Evolutionary conservation across 225 moss, liverwort and hornwort species (phyloP).

Genomic region (Ulota crispa): DNA sequence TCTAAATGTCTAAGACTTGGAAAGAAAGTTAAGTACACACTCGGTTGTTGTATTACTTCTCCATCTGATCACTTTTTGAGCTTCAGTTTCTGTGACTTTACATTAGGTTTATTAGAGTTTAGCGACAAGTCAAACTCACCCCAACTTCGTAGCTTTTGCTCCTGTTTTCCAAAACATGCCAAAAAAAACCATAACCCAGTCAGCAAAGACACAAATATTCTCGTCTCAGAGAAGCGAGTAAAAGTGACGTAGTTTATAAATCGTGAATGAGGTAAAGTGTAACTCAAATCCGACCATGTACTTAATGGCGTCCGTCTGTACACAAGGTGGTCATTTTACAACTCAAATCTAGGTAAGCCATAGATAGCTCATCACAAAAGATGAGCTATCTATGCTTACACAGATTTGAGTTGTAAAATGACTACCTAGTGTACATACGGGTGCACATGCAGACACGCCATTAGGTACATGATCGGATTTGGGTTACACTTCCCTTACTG

Average conservation of each 20-base stretch:
- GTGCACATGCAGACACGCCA: too few species aligned
- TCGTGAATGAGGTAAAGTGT: background rate
- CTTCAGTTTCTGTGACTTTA: background rate
- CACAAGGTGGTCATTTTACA: too few species aligned
- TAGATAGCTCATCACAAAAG: too few species aligned
- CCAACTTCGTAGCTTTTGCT: conserved; percentile 64
- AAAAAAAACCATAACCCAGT: background rate
- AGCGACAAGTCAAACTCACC: conserved; percentile 28
- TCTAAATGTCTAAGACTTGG: background rate
- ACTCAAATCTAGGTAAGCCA: too few species aligned
- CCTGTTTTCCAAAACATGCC: conserved; percentile 27
- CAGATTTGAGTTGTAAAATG: too few species aligned
- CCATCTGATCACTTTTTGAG: background rate
- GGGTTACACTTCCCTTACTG: too few species aligned
- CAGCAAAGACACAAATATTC: background rate
- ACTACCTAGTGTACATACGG: too few species aligned
- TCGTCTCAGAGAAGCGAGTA: background rate
- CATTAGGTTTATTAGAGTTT: background rate
- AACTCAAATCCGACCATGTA: too few species aligned
- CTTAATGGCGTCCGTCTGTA: too few species aligned
- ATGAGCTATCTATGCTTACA: too few species aligned
- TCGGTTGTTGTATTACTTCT: background rate
- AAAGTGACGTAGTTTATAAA: background rate
- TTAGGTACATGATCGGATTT: too few species aligned
- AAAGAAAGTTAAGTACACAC: background rate